Evolutionary conservation across 2,329 filamentous ascomycete species (phyloP), one percentile per base, ranked within the genome.

Genomic region (Botryotinia narcissicola): DNA sequence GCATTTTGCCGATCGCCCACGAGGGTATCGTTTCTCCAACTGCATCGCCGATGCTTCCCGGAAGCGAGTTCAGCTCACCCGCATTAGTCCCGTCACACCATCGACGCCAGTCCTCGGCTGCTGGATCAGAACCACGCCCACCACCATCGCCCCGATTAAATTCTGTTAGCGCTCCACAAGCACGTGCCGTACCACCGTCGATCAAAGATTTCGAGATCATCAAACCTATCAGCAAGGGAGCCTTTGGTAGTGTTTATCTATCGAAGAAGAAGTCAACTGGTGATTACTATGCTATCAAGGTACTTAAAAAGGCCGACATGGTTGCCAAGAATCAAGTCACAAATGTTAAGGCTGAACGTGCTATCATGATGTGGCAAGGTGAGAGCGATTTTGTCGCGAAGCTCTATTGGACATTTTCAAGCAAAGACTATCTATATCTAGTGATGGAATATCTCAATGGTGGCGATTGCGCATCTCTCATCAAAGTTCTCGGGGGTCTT

Each of bases 311-410:
- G 83, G 95, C 96, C n/a, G 96, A 99, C 85, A 99, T 99, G 96
- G 94, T 99, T 75, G 96, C 96, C 75, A 99, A 99, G 84, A 99
- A 99, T 82, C 96, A 99, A 81, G 95, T 99, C 78, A 97, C 96
- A 78, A 99, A 99, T 80, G 96, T 99, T 80, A 98, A 99, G 83
- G 96, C 97, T 14, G 96, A 99, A 83, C 90, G 96, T 77, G 97
- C 97, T 35, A 99, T 99, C 81, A 98, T 99, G 96, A 99, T 99
- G 96, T 98, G 96, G 93, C 96, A 99, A 84, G 96, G 96, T 35
- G 94, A 98, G 82, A 99, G 97, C 82, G 96, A 99, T 74, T 99
- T 99, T 81, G 96, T 99, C 73, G 96, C 96, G 40, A 99, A 99
- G 84, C 87, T 99, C 20, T 99, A 98, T 84, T 99, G 97, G 97